Conservation (phyloP, 441 rosid species). For the Bruguiera hainesii region DNA sequence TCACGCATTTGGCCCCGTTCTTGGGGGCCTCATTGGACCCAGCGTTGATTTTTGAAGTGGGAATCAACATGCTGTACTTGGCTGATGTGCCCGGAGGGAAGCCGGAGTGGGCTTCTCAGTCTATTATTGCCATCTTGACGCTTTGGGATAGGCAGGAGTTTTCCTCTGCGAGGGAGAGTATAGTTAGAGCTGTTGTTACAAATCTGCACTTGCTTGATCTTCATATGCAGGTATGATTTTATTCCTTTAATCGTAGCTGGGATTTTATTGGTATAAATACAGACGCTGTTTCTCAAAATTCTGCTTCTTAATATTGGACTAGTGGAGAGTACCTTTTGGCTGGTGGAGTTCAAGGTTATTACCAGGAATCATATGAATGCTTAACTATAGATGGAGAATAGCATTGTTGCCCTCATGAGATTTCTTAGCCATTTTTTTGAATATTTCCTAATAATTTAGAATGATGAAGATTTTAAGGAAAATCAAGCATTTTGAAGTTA, state of each 20-base stretch:
- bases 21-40: constrained; percentile 91
- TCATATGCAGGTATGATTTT: constrained; percentile 75
- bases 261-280: not conserved
- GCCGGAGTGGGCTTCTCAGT: constrained; percentile 98
- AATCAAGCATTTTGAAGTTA: not conserved
- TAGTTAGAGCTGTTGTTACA: constrained; percentile 94
- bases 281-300: not conserved
- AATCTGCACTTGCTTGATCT: constrained; percentile 94
- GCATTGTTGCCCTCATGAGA: not conserved
- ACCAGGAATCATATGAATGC: not conserved
- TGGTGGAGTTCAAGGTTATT: not conserved
- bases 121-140: constrained; percentile 87
- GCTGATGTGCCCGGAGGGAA: constrained; percentile 99
- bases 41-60: constrained; percentile 91
- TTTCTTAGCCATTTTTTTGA: not conserved
- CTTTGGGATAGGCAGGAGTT: constrained; percentile 99
- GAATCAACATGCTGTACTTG: constrained; percentile 88
- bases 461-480: not conserved
- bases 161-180: constrained; percentile 97
- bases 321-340: not conserved
- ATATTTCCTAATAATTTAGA: not conserved
- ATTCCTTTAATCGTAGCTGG: not conserved
- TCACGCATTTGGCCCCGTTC: constrained; percentile 89
- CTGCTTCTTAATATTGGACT: not conserved
- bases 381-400: not conserved